A percentile compares a stretch with the other conserved stretches of the same genome.
phyloP scores from a whole-genome alignment of 345 rosid genomes.

The Ceriops zippeliana region DNA sequence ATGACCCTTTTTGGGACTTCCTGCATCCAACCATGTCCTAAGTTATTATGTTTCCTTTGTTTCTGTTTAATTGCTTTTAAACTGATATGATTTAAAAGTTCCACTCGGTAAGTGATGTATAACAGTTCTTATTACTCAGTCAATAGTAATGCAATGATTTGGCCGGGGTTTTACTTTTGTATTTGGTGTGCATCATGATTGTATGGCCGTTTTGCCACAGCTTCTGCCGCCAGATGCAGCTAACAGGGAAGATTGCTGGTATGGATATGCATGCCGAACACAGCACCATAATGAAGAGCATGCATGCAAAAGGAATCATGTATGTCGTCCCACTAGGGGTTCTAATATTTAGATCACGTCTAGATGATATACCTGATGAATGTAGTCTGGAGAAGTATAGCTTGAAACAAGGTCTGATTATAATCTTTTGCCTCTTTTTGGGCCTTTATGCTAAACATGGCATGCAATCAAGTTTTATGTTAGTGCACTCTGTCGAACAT shows the following conservation, averaged over 20 bases:
- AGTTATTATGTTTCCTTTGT: too few species aligned
- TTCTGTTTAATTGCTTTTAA: too few species aligned
- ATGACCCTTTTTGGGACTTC: too few species aligned
- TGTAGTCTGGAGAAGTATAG: too few species aligned
- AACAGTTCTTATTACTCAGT: not conserved
- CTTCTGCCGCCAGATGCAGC: slow-evolving; percentile 54
- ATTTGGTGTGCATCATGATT: not conserved
- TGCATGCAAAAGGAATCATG: slow-evolving; percentile 82
- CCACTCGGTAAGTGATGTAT: not conserved
- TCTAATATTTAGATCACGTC: not conserved
- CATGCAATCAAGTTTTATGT: too few species aligned
- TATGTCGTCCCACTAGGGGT: slow-evolving; percentile 80
- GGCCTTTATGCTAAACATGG: too few species aligned
- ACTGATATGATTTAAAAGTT: too few species aligned
- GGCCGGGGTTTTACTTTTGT: not conserved
- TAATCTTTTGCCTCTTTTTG: too few species aligned
- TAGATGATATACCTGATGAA: too few species aligned
- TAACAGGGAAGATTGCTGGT: slow-evolving; percentile 81
- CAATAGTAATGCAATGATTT: not conserved
- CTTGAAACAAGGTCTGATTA: too few species aligned
- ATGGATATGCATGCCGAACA: slow-evolving; percentile 77
- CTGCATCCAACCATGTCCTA: too few species aligned
- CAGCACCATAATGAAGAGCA: slow-evolving; percentile 87
- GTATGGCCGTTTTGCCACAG: slow-evolving; percentile 15
- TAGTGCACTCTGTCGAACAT: too few species aligned